Conservation (phyloP, 768 basidiomycete genomes). For the Amanita fuliginea region DNA sequence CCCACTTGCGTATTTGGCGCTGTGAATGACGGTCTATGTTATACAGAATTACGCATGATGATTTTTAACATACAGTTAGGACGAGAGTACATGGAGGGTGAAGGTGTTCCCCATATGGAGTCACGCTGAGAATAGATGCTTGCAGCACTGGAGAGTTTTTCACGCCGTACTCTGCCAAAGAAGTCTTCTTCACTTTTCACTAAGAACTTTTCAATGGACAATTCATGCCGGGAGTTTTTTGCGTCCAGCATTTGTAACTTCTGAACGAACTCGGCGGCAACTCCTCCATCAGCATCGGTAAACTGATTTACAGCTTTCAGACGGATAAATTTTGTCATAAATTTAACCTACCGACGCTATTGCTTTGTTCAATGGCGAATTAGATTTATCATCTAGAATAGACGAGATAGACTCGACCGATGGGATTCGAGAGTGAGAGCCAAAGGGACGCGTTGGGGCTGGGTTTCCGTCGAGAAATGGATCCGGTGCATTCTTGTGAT, state of each 20-base stretch:
- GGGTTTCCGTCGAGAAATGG: constrained; percentile 65
- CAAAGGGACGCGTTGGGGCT: constrained; percentile 67
- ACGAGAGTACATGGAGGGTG: constrained; percentile 56
- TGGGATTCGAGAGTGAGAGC: constrained; percentile 64
- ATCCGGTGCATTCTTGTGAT: constrained; percentile 70
- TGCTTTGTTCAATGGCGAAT: constrained; percentile 89
- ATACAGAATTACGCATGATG: neutral
- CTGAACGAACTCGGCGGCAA: constrained; percentile 81
- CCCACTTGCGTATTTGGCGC: constrained; percentile 40
- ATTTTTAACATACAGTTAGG: constrained; percentile 52
- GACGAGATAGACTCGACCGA: constrained; percentile 90
- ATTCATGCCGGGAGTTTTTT: constrained; percentile 82
- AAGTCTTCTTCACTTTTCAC: constrained; percentile 88
- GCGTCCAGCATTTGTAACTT: constrained; percentile 69
- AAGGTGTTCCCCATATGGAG: constrained; percentile 69
- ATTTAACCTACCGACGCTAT: constrained; percentile 60
- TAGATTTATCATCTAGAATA: constrained; percentile 83
- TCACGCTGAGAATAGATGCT: constrained; percentile 72
- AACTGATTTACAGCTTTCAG: constrained; percentile 36
- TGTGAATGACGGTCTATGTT: constrained; percentile 8
- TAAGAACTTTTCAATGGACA: constrained; percentile 88
- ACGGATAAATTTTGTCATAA: neutral
- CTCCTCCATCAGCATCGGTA: constrained; percentile 88
- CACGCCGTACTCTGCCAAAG: constrained; percentile 83
- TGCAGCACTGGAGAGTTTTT: constrained; percentile 75